phyloP scores from a whole-genome alignment of 106 monocot species.

The Cymbidium sinense region DNA sequence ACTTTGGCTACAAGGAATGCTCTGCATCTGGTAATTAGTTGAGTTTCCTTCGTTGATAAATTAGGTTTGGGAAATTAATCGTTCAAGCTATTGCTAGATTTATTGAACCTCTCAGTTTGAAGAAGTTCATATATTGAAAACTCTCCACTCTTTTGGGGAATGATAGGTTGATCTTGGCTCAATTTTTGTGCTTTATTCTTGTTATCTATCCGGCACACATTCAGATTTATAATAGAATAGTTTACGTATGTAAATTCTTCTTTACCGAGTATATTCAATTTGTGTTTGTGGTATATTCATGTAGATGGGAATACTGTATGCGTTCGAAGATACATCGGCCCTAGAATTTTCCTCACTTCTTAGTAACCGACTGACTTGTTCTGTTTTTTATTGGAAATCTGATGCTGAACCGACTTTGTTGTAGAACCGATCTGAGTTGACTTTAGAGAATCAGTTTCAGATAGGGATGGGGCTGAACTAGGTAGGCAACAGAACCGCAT shows the following conservation, averaged over 20 bases:
- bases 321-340: not conserved
- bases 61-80: not conserved
- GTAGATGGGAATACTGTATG: not conserved
- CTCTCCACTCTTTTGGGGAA: not conserved
- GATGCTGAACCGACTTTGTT: not conserved
- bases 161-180: not conserved
- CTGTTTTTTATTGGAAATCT: not conserved
- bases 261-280: not conserved
- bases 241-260: not conserved
- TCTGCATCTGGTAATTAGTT: slow-evolving; percentile 65
- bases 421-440: not conserved
- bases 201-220: not conserved
- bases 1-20: slow-evolving; percentile 92
- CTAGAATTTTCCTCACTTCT: not conserved
- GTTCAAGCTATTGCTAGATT: not conserved
- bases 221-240: no score
- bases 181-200: not conserved
- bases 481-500: not conserved
- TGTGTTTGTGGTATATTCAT: not conserved
- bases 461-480: not conserved
- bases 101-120: not conserved
- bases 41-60: not conserved
- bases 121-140: not conserved
- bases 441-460: not conserved
- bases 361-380: not conserved